A percentile compares a stretch with the other conserved stretches of the same genome.
Conservation (phyloP, 352 stramenopile genomes). For the Phytophthora megakarya region DNA sequence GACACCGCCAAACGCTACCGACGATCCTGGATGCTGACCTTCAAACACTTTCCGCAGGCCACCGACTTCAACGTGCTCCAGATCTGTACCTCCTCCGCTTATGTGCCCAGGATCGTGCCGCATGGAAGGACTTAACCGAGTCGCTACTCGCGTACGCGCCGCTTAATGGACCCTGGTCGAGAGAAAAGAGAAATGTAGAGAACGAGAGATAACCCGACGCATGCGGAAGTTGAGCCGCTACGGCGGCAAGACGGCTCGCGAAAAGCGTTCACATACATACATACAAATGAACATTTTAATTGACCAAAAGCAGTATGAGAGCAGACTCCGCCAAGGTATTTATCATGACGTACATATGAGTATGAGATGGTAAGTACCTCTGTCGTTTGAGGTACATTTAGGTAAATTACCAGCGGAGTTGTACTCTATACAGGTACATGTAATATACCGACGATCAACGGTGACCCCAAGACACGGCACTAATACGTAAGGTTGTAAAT, state of each 20-base stretch:
- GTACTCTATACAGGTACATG: no score
- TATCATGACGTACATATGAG: no score
- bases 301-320: no score
- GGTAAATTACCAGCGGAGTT: no score
- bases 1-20: neutral
- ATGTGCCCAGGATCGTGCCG: conserved; percentile 1
- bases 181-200: conserved; percentile 1
- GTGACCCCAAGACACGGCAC: no score
- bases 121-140: conserved; percentile 9
- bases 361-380: no score
- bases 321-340: no score
- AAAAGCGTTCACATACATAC: neutral
- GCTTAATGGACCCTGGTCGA: conserved; percentile 8
- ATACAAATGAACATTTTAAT: no score
- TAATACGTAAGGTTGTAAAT: neutral
- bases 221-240: neutral
- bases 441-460: no score
- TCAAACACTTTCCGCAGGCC: conserved; percentile 12
- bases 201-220: neutral
- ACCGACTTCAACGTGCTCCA: neutral
- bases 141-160: conserved; percentile 7
- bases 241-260: neutral
- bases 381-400: no score
- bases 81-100: conserved; percentile 15
- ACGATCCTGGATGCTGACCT: conserved; percentile 11